Conservation (phyloP, 179 eudicot genomes). For the Patellifolia procumbens region DNA sequence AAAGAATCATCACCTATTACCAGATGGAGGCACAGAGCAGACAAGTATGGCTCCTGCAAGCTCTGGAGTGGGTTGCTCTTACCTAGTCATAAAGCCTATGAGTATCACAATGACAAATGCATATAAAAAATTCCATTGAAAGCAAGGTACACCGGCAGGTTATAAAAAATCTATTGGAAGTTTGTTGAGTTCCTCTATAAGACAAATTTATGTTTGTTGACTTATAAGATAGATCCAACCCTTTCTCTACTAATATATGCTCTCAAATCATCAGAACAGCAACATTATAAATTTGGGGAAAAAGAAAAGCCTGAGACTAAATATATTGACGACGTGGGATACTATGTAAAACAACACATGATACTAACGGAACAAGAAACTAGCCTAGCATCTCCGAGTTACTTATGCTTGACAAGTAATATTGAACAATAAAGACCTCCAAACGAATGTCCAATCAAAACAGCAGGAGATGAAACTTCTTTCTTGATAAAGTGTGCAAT, state of each 20-base stretch:
- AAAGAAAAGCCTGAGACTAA: no score
- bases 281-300: not conserved
- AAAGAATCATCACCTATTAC: constrained; percentile 67
- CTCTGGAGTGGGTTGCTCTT: constrained; percentile 43
- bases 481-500: constrained; percentile 71
- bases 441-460: constrained; percentile 91
- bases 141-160: not conserved
- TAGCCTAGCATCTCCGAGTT: constrained; percentile 43
- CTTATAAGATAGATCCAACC: not conserved
- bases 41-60: constrained; percentile 80
- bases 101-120: not conserved
- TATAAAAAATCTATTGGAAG: not conserved
- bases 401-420: constrained; percentile 58
- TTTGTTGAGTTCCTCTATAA: not conserved
- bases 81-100: constrained; percentile 30
- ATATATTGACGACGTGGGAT: not conserved
- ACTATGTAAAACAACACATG: not conserved
- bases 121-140: not conserved
- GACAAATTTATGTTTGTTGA: not conserved
- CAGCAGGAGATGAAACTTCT: constrained; percentile 57
- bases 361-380: not conserved
- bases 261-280: not conserved
- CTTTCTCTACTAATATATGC: not conserved
- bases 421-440: constrained; percentile 91
- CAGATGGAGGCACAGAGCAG: constrained; percentile 96